These are phyloP conservation scores for Podospora conica DNA, from an alignment of 495 filamentous ascomycete genomes.

Conservation along the genomic window DNA sequence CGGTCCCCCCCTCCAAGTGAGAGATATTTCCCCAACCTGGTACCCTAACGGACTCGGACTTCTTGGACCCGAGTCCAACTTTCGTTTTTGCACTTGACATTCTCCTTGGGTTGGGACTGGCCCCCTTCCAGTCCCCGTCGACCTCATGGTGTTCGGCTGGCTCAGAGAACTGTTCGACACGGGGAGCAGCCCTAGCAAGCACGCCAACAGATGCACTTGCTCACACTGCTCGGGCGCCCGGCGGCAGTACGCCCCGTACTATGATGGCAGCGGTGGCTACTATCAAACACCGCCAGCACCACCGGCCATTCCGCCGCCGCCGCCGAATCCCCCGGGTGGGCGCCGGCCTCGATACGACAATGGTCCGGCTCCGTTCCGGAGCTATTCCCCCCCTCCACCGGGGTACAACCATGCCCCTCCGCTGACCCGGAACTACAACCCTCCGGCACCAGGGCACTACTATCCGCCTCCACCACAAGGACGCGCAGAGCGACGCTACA, in stretches of 20 bases:
- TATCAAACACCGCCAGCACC: not conserved
- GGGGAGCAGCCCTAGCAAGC: not conserved
- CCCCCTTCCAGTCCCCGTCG: not conserved
- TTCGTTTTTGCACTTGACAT: not conserved
- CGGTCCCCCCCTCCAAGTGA: not conserved
- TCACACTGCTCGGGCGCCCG: not conserved
- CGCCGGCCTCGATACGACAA: not conserved
- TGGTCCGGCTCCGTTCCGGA: not conserved
- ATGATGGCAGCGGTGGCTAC: not conserved
- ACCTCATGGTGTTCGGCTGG: not conserved
- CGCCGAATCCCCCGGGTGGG: not conserved
- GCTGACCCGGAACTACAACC: not conserved
- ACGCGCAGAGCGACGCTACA: not conserved
- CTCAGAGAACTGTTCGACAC: not conserved
- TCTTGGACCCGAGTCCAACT: not conserved
- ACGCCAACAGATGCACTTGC: not conserved
- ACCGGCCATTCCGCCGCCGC: not conserved
- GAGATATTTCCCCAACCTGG: not conserved
- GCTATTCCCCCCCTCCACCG: not conserved
- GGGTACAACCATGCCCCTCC: not conserved
- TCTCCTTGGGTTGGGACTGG: not conserved
- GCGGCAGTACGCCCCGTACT: not conserved
- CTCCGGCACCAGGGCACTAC: not conserved
- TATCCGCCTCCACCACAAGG: not conserved
- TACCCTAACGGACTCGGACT: not conserved